Conservation (phyloP, 2,329 filamentous ascomycete species). For the Neurospora sp. region DNA sequence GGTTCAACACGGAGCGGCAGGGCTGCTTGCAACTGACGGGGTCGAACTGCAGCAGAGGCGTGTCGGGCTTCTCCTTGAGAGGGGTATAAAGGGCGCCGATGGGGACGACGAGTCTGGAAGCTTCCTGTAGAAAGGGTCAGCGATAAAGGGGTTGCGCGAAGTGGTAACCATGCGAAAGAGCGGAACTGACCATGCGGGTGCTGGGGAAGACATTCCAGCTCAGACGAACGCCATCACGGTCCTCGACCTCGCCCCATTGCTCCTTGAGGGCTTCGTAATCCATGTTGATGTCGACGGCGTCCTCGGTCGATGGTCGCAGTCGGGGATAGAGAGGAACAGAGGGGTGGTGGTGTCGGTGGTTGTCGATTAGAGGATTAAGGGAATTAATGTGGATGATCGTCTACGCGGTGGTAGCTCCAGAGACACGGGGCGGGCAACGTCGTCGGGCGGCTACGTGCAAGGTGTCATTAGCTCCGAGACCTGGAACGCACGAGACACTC, state of each 20-base stretch:
- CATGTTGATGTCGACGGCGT: conserved; percentile 41
- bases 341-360: background rate
- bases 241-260: conserved; percentile 93
- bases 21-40: conserved; percentile 94
- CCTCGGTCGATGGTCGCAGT: background rate
- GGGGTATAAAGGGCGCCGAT: conserved; percentile 95
- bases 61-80: conserved; percentile 86
- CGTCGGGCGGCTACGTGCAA: background rate
- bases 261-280: conserved; percentile 92
- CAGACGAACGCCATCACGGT: conserved; percentile 87
- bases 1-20: conserved; percentile 91
- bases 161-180: background rate
- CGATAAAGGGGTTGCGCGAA: conserved; percentile 17
- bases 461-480: background rate
- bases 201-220: conserved; percentile 99
- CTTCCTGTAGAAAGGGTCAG: conserved; percentile 53
- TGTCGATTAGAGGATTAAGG: background rate
- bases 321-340: background rate
- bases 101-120: conserved; percentile 85
- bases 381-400: background rate
- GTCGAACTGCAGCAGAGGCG: conserved; percentile 86
- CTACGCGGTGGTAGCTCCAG: background rate
- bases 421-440: background rate
- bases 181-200: conserved; percentile 72
- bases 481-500: background rate